Base-by-base conservation (phyloP, 1,284 basidiomycete genomes). In the Ceratobasidium sp. region DNA sequence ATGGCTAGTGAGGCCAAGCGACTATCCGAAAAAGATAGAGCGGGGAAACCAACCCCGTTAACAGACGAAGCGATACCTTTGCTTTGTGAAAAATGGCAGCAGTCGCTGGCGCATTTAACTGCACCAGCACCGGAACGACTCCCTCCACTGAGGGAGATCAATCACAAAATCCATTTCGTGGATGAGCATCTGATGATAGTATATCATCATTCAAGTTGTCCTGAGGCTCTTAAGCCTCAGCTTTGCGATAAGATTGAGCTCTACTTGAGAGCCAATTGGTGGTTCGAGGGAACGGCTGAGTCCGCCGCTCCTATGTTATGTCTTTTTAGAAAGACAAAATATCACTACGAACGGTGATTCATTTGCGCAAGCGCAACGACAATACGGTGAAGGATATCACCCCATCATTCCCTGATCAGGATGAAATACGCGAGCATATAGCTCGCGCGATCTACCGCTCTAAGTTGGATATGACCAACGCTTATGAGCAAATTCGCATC, bases 291-390 rank as follows among this genome's bases (percentile, higher is more conserved):
- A 0, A 79, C 72, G 1, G 78, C 77, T 0, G 61, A 60, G 0
- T 81, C 81, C 26, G 76, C 80, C 1, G 77, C 79, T 41, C 82
- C 82, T n/a, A n/a, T n/a, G n/a, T n/a, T n/a, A n/a, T n/a, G n/a
- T n/a, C n/a, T n/a, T n/a, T n/a, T n/a, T n/a, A n/a, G n/a, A n/a
- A n/a, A n/a, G n/a, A n/a, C n/a, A n/a, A n/a, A n/a, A n/a, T n/a
- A n/a, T n/a, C n/a, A n/a, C n/a, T n/a, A n/a, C n/a, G n/a, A n/a
- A n/a, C n/a, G n/a, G n/a, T n/a, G n/a, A n/a, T n/a, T n/a, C n/a
- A n/a, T n/a, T n/a, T n/a, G n/a, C n/a, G n/a, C n/a, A n/a, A n/a
- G n/a, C n/a, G n/a, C n/a, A n/a, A n/a, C n/a, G n/a, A n/a, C n/a
- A n/a, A n/a, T n/a, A n/a, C n/a, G n/a, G n/a, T n/a, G n/a, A n/a